These are phyloP conservation scores for Myriosclerotinia scirpicola DNA, from an alignment of 2,329 filamentous ascomycete species.

Conservation along the genomic window DNA sequence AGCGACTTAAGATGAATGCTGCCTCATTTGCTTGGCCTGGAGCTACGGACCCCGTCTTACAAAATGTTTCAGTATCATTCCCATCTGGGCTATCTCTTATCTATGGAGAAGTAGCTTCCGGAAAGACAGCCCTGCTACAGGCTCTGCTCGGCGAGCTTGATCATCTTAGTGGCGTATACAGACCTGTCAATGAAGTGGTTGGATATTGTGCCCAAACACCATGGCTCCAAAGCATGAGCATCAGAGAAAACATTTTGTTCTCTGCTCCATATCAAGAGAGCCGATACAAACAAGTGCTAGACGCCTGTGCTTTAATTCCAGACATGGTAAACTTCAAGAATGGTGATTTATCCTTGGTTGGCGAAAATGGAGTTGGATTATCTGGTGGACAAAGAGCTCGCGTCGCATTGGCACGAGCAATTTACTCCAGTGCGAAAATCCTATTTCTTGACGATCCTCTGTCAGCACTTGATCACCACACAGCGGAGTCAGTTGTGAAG, in stretches of 20 bases:
- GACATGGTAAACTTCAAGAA: slow-evolving; percentile 64
- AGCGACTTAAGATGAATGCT: slow-evolving; percentile 52
- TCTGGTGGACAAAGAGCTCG: slow-evolving; percentile 62
- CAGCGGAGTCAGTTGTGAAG: slow-evolving; percentile 59
- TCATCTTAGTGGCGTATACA: slow-evolving; percentile 40
- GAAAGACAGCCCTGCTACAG: slow-evolving; percentile 53
- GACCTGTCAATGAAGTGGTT: slow-evolving; percentile 55
- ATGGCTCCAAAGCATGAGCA: slow-evolving; percentile 69
- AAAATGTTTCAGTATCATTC: slow-evolving; percentile 54
- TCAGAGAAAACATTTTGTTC: slow-evolving; percentile 68
- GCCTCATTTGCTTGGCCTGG: slow-evolving; percentile 83
- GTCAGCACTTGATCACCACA: slow-evolving; percentile 62
- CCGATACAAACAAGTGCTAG: slow-evolving; percentile 67
- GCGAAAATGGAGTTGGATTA: slow-evolving; percentile 60
- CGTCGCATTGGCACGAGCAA: slow-evolving; percentile 59
- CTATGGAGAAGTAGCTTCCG: slow-evolving; percentile 62
- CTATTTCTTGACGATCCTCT: slow-evolving; percentile 60
- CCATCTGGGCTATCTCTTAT: slow-evolving; percentile 58
- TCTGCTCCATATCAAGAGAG: slow-evolving; percentile 65
- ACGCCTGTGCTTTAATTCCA: slow-evolving; percentile 60
- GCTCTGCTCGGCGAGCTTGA: slow-evolving; percentile 41
- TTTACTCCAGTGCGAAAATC: slow-evolving; percentile 56
- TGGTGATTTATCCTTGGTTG: slow-evolving; percentile 61
- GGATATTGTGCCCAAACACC: slow-evolving; percentile 66
- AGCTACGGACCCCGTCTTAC: slow-evolving; percentile 54